Base-by-base conservation (phyloP, 2,329 filamentous ascomycete genomes). In the Trichoderma citrinoviride region DNA sequence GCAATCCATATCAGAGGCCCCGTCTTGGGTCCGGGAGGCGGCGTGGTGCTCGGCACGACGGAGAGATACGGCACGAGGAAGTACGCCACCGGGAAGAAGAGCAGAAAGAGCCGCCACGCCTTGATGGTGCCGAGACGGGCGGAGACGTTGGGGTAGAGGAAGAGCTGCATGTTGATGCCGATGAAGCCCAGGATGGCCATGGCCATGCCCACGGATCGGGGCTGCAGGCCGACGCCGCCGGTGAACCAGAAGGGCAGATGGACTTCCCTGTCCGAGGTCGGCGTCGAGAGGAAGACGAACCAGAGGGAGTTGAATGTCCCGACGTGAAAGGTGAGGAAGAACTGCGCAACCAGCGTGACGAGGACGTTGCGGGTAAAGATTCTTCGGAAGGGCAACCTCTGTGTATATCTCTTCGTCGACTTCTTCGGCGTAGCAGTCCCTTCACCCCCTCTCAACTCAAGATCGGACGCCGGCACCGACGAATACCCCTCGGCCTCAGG, bases 251-350 rank as follows among this genome's bases (percentile, higher is more conserved):
- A 86, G 0, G 87, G 82, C 65, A 84, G 76, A 67, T 75, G 69
- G 1, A 67, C 67, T n/a, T 74, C 70, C 33, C 74, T 72, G 1
- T 73, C 67, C 0, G 77, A 76, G 0, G 74, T 87, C 0, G 89
- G 88, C 0, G 89, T 90, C 1, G 90, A 91, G 52, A 93, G 82
- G 75, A 93, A 93, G 57, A 92, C 82, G 67, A 91, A 90, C 80
- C 88, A 91, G 50, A 93, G 83, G 2, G 89, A 85, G 72, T 91
- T 90, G 79, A 92, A 93, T 29, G 90, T 88, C 66, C 88, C 89
- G 70, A 92, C 82, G 75, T 93, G 90, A 68, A 92, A 85, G 19
- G 87, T 85, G 54, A 92, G 83, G 65, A 92, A 82, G 69, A 89
- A 89, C 68, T 90, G 88, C 8, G 84, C 83, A n/a, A 88, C 68